Conservation (phyloP, 164 flowering plant species). For the Houttuynia cordata region DNA sequence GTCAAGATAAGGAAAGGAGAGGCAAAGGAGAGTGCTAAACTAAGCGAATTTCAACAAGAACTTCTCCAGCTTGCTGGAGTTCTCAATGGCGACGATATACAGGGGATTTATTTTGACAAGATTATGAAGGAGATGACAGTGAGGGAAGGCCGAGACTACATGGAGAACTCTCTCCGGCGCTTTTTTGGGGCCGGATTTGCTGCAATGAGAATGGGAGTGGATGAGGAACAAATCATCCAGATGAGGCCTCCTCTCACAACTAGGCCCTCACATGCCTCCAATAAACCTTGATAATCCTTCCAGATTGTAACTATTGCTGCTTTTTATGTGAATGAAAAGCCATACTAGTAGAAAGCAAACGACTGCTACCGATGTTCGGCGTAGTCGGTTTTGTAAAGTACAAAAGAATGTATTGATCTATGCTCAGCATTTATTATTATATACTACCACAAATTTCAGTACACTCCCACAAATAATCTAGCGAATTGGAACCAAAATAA, state of each 20-base stretch:
- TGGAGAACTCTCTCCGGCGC: not conserved
- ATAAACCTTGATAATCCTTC: not conserved
- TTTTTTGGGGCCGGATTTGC: not conserved
- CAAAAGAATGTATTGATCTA: too few relatives aligned
- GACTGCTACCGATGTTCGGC: too few relatives aligned
- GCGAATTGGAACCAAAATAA: too few relatives aligned
- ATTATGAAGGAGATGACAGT: not conserved
- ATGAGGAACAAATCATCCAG: not conserved
- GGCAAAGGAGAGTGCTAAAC: not conserved
- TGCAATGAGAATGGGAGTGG: not conserved
- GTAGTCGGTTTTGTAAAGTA: too few relatives aligned
- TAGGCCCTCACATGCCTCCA: not conserved
- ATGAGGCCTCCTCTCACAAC: not conserved
- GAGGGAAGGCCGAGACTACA: not conserved
- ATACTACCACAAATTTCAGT: too few relatives aligned
- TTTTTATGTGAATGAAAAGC: not conserved
- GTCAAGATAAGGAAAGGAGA: not conserved
- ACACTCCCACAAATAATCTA: too few relatives aligned
- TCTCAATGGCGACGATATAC: not conserved
- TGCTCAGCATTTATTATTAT: too few relatives aligned
- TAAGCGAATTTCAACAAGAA: not conserved
- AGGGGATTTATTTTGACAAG: not conserved
- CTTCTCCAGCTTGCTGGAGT: not conserved
- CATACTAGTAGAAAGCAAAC: too few relatives aligned
- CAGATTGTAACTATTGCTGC: not conserved